Conservation (phyloP, 805 yeast species). For the Nakazawaea ernobii region DNA sequence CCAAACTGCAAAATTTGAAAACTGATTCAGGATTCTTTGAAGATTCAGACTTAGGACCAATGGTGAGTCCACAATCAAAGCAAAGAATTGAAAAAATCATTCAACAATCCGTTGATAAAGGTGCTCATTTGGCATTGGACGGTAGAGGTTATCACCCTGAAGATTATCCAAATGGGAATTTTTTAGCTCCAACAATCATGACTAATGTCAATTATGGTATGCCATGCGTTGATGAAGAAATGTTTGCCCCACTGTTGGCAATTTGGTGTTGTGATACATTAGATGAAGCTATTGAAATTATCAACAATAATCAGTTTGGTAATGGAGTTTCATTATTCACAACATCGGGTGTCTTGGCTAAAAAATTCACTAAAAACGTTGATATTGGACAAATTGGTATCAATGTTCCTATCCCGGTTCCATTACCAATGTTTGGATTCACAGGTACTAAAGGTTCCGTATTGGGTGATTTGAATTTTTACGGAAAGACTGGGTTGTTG, state of each 20-base stretch:
- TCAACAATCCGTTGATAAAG: conserved; percentile 48
- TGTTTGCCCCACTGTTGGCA: conserved; percentile 68
- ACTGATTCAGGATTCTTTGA: conserved; percentile 64
- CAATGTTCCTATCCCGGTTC: conserved; percentile 77
- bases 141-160: conserved; percentile 49
- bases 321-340: conserved; percentile 72
- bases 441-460: conserved; percentile 73
- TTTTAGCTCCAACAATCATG: conserved; percentile 66
- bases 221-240: conserved; percentile 69
- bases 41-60: conserved; percentile 63
- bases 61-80: conserved; percentile 56
- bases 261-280: conserved; percentile 59
- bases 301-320: conserved; percentile 56
- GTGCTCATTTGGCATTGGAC: conserved; percentile 58
- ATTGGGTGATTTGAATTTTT: conserved; percentile 74
- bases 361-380: conserved; percentile 60
- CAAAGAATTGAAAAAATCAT: conserved; percentile 53
- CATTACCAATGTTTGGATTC: conserved; percentile 75
- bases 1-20: conserved; percentile 48
- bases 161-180: conserved; percentile 50
- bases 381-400: conserved; percentile 76
- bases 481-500: conserved; percentile 67
- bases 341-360: conserved; percentile 62
- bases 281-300: conserved; percentile 62
- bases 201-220: conserved; percentile 59